These are phyloP conservation scores for Nicotiana tabacum DNA, from an alignment of 257 asterid species.

Conservation along the genomic window DNA sequence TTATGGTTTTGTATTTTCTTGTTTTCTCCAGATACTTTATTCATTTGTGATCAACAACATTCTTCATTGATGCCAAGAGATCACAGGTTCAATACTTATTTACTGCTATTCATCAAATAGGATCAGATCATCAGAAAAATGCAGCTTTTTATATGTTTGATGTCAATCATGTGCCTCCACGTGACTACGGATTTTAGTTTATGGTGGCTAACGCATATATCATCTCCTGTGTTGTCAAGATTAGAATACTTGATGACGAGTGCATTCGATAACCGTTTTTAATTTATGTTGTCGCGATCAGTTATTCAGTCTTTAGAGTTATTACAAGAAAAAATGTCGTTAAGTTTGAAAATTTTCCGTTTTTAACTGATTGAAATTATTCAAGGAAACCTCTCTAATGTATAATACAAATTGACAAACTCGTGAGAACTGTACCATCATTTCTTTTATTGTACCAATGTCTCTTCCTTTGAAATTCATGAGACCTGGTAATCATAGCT, in stretches of 20 bases:
- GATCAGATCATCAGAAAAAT: not conserved
- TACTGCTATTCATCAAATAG: not conserved
- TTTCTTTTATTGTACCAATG: too few relatives aligned
- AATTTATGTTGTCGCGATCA: too few relatives aligned
- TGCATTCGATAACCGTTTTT: too few relatives aligned
- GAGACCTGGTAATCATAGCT: too few relatives aligned
- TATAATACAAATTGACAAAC: too few relatives aligned
- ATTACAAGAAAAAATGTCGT: too few relatives aligned
- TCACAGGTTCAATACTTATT: not conserved
- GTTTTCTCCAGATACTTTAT: not conserved
- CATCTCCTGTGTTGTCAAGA: not conserved
- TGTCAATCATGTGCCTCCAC: not conserved
- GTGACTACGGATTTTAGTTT: not conserved
- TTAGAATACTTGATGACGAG: not conserved
- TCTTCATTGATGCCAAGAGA: not conserved
- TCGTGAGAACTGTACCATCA: too few relatives aligned
- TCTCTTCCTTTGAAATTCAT: too few relatives aligned
- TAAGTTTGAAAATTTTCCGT: too few relatives aligned
- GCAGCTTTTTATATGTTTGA: not conserved
- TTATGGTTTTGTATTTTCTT: not conserved
- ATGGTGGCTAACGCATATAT: not conserved
- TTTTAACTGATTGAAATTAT: too few relatives aligned
- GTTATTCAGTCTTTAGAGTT: too few relatives aligned
- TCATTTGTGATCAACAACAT: conserved; percentile 1
- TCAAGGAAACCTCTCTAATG: too few relatives aligned